phyloP scores from a whole-genome alignment of 441 rosid genomes.

The Erysimum cheiri region DNA sequence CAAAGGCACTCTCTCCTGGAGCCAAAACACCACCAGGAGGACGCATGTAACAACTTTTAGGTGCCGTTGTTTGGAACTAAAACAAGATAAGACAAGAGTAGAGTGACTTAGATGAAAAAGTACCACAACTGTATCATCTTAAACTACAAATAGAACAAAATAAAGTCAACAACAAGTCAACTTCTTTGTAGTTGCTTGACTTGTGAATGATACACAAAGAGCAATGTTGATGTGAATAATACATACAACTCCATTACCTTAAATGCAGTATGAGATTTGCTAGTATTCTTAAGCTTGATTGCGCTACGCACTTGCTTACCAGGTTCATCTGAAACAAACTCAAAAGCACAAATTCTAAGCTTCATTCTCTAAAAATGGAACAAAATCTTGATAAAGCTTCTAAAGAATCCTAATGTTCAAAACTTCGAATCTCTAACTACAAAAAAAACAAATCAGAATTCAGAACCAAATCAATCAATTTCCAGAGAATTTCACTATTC shows the following conservation, averaged over 20 bases:
- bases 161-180: constrained; percentile 16
- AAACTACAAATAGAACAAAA: background rate
- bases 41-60: constrained; percentile 81
- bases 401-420: constrained; percentile 19
- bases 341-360: background rate
- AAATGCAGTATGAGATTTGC: constrained; percentile 78
- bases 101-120: background rate
- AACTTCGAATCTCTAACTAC: constrained; percentile 4
- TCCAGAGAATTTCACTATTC: background rate
- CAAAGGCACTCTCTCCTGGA: constrained; percentile 72
- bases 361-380: background rate
- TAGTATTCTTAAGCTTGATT: constrained; percentile 63
- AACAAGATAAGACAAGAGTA: constrained; percentile 25
- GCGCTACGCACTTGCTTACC: constrained; percentile 80
- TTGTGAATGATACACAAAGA: background rate
- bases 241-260: constrained; percentile 50
- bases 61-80: constrained; percentile 83
- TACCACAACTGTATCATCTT: background rate
- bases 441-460: background rate
- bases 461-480: constrained; percentile 5
- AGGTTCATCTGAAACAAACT: constrained; percentile 59
- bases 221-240: background rate
- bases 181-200: background rate
- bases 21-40: constrained; percentile 80
- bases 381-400: background rate